These are phyloP conservation scores for Staphylotrichum tortipilum DNA, from an alignment of 495 filamentous ascomycete species.

Conservation along the genomic window DNA sequence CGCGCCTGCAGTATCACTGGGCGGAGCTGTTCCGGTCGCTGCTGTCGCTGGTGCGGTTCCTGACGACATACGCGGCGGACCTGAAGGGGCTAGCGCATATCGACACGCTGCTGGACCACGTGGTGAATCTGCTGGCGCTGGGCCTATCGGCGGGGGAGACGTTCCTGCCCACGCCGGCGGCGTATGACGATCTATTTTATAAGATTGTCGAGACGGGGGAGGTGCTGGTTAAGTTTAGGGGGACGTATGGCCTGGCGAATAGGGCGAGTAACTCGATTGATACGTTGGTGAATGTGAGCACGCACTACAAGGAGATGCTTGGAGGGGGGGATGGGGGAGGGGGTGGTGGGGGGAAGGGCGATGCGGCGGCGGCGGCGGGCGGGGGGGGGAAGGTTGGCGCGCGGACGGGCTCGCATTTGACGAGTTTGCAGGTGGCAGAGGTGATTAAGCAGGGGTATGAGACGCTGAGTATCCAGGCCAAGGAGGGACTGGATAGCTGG, in stretches of 20 bases:
- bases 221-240: conserved; percentile 72
- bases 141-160: conserved; percentile 80
- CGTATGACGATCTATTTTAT: conserved; percentile 96
- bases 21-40: conserved; percentile 87
- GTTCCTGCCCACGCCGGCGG: conserved; percentile 81
- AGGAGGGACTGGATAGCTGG: conserved; percentile 76
- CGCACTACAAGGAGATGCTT: conserved; percentile 79
- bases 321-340: too few species aligned
- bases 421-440: conserved; percentile 73
- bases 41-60: conserved; percentile 81
- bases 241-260: conserved; percentile 53
- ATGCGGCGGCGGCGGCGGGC: conserved; percentile 13
- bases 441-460: conserved; percentile 96
- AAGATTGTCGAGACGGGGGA: conserved; percentile 92
- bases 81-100: conserved; percentile 54
- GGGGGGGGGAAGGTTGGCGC: conserved; percentile 26
- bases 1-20: conserved; percentile 83
- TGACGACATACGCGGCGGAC: conserved; percentile 74
- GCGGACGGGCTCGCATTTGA: conserved; percentile 45
- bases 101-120: conserved; percentile 53
- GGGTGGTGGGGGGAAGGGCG: conserved; percentile 38
- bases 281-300: conserved; percentile 72
- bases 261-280: conserved; percentile 61
- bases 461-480: conserved; percentile 76
- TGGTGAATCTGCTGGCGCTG: conserved; percentile 79